Base-by-base conservation (phyloP, 2,329 filamentous ascomycete species). In the Boeremia lycopersici region DNA sequence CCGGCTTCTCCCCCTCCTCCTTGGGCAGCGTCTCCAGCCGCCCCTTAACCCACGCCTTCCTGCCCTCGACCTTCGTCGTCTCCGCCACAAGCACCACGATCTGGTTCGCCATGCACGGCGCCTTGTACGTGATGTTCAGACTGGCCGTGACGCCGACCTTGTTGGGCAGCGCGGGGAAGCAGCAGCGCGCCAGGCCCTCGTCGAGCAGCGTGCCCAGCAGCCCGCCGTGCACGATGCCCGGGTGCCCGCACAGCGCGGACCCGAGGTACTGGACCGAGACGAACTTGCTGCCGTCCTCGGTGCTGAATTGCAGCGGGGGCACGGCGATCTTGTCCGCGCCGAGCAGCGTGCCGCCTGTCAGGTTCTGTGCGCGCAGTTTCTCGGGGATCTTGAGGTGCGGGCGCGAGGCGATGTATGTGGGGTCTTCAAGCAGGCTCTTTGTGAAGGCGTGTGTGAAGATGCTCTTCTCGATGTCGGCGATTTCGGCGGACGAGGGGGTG, bases 11-110 rank as follows among this genome's bases (percentile, higher is more conserved):
- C 54, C 62, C 90, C 62, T 85, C 86, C 0, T 86, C 89, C 74
- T 92, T 89, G 48, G 91, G 75, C 57, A 98, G 76, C 50, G 90
- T 88, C 82, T 96, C 92, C 66, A 98, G 87, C 64, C 86, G 84
- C 1, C 91, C 95, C 77, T 90, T 88, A 1, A 97, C 91, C 91
- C 91, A 97, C 11, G 92, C 93, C 79, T 98, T 98, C 59, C 95
- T 83, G 1, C 95, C 93, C 71, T 98, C 92, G 1, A 93, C 89
- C 78, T 89, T 93, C 9, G 85, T 87, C 17, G 93, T 96, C 71
- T 86, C 84, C 4, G 91, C 93, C 58, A 84, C 83, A 54, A 99
- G 77, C 38, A 96, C 90, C 28, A 96, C 79, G 70, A 89, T 95
- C 57, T 84, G 84, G 19, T 86, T 84, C 6, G 92, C 91, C 65